These are phyloP conservation scores for Haplosporangium sp. DNA, from an alignment of 371 early-diverging fungal species.

Conservation along the genomic window DNA sequence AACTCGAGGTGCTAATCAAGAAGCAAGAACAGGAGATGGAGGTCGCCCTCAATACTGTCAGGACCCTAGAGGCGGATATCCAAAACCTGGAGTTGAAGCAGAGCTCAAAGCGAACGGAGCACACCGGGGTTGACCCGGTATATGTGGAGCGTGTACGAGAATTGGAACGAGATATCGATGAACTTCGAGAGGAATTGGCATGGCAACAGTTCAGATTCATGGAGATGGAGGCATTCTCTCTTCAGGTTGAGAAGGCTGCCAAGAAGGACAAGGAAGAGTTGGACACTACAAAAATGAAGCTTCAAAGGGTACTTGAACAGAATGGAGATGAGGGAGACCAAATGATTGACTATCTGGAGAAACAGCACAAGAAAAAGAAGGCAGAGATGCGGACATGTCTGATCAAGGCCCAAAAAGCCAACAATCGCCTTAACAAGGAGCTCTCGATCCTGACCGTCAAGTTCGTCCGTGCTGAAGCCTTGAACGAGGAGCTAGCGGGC, in stretches of 20 bases:
- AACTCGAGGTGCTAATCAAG: conserved; percentile 2
- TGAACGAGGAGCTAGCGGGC: conserved; percentile 26
- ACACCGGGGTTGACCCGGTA: not conserved
- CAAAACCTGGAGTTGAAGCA: not conserved
- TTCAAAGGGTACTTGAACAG: conserved; percentile 10
- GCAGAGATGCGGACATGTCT: conserved; percentile 11
- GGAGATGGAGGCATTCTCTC: conserved; percentile 9
- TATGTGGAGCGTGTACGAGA: conserved; percentile 1
- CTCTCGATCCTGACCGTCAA: conserved; percentile 16
- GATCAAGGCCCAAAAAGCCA: conserved; percentile 21
- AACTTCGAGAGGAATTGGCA: conserved; percentile 8
- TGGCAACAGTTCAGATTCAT: not conserved
- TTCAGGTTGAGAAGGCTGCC: conserved; percentile 7
- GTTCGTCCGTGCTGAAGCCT: conserved; percentile 20
- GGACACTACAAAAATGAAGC: not conserved
- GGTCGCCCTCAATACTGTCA: not conserved
- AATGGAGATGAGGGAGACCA: conserved; percentile 5
- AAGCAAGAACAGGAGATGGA: conserved; percentile 3
- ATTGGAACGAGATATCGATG: conserved; percentile 8
- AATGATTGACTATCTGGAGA: conserved; percentile 27
- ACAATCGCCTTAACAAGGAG: conserved; percentile 26
- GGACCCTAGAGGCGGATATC: conserved; percentile 13
- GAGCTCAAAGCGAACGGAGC: conserved; percentile 1
- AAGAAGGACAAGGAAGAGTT: conserved; percentile 10
- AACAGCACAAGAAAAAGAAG: conserved; percentile 21